These are phyloP conservation scores for Neocucurbitaria cava DNA, from an alignment of 2,329 filamentous ascomycete genomes.

Conservation along the genomic window DNA sequence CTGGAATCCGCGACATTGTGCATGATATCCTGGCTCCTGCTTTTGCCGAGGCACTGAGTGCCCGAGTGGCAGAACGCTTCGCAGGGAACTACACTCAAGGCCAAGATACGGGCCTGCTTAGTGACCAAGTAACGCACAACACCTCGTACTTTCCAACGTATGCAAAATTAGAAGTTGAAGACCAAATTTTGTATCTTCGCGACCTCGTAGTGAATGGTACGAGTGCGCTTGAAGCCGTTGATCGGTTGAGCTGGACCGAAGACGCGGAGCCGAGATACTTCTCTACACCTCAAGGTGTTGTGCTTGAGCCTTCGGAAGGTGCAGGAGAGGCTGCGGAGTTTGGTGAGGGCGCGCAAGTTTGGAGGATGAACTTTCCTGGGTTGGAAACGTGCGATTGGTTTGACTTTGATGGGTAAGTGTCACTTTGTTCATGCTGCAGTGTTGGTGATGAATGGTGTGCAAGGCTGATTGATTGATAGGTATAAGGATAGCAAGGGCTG, in stretches of 20 bases:
- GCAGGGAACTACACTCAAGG: slow-evolving; percentile 30
- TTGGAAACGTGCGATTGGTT: slow-evolving; percentile 39
- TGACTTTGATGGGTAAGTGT: slow-evolving; percentile 39
- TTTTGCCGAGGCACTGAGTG: slow-evolving; percentile 29
- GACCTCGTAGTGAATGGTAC: slow-evolving; percentile 37
- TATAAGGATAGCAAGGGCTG: slow-evolving; percentile 42
- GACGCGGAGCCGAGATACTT: slow-evolving; percentile 24
- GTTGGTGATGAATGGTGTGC: background rate
- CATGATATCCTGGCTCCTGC: slow-evolving; percentile 37
- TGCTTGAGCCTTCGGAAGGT: slow-evolving; percentile 35
- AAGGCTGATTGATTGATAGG: slow-evolving; percentile 4
- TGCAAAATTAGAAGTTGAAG: slow-evolving; percentile 32
- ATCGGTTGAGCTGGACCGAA: slow-evolving; percentile 33
- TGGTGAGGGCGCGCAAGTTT: slow-evolving; percentile 33
- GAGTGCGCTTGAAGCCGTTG: slow-evolving; percentile 36
- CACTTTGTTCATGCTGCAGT: background rate
- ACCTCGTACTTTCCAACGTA: slow-evolving; percentile 19
- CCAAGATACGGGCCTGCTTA: slow-evolving; percentile 25
- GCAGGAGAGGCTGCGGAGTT: slow-evolving; percentile 30
- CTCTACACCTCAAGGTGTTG: slow-evolving; percentile 30
- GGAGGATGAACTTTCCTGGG: slow-evolving; percentile 35
- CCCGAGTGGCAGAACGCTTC: slow-evolving; percentile 20
- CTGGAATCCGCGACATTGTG: slow-evolving; percentile 15
- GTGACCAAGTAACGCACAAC: slow-evolving; percentile 18
- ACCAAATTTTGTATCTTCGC: slow-evolving; percentile 36